A percentile compares a stretch with the other conserved stretches of the same genome.
Evolutionary conservation across 805 yeast genomes (phyloP).

Genomic region (Candida nemodendra): DNA sequence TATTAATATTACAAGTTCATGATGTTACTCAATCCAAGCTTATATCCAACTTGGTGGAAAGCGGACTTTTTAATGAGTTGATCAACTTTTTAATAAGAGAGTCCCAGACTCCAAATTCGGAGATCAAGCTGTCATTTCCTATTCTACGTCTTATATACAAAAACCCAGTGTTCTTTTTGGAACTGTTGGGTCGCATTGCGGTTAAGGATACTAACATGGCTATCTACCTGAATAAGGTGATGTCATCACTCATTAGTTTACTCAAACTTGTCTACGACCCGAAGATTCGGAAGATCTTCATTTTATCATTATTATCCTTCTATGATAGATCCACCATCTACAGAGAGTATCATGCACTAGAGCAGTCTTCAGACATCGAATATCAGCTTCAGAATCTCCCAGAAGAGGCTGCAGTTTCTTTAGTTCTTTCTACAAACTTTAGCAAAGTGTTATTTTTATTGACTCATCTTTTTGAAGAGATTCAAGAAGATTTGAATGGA

Average conservation of each 20-base stretch:
- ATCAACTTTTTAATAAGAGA: conserved; percentile 42
- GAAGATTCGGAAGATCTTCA: conserved; percentile 57
- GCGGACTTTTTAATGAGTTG: conserved; percentile 46
- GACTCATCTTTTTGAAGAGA: conserved; percentile 63
- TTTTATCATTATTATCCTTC: conserved; percentile 30
- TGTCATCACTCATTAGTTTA: conserved; percentile 28
- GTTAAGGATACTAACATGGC: conserved; percentile 25
- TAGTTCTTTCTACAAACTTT: conserved; percentile 25
- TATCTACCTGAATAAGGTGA: conserved; percentile 15
- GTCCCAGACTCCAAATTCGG: conserved; percentile 41
- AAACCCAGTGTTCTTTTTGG: conserved; percentile 36
- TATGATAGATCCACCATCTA: conserved; percentile 21
- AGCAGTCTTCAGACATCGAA: conserved; percentile 19
- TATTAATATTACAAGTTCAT: conserved; percentile 38
- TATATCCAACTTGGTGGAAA: conserved; percentile 33
- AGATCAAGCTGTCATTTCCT: conserved; percentile 37
- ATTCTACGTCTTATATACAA: conserved; percentile 39
- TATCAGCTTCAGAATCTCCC: conserved; percentile 28
- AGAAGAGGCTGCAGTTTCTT: conserved; percentile 20
- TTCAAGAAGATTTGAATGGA: conserved; percentile 58
- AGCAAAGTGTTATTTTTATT: conserved; percentile 27
- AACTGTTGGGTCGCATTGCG: conserved; percentile 32
- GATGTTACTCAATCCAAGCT: conserved; percentile 20
- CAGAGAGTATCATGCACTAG: conserved; percentile 14
- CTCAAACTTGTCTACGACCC: conserved; percentile 66